phyloP scores from a whole-genome alignment of 371 early-diverging fungal genomes.

The Rhizomucor miehei region DNA sequence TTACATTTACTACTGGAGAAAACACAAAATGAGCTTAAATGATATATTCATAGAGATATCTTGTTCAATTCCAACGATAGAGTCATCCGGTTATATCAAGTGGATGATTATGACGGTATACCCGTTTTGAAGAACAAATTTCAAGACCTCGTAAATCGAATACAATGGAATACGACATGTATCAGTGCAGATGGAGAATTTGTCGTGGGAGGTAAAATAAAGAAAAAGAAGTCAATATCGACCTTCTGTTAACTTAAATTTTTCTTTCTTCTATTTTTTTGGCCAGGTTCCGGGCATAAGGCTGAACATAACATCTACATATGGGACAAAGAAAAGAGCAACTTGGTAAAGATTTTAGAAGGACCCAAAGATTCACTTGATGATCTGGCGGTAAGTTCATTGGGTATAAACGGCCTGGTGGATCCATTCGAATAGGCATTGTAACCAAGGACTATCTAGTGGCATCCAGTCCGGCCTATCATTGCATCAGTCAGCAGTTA shows the following conservation, averaged over 20 bases:
- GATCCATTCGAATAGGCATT: too few species aligned
- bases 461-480: conserved; percentile 88
- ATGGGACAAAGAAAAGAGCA: conserved; percentile 84
- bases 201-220: conserved; percentile 65
- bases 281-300: conserved; percentile 69
- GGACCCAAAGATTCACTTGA: conserved; percentile 88
- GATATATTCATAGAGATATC: conserved; percentile 49
- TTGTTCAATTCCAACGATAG: conserved; percentile 75
- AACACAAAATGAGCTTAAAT: too few species aligned
- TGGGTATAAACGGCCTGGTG: background rate
- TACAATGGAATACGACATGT: conserved; percentile 82
- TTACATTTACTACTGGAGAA: background rate
- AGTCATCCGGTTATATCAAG: conserved; percentile 62
- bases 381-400: conserved; percentile 70
- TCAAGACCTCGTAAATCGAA: conserved; percentile 84
- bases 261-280: too few species aligned
- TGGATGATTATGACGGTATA: conserved; percentile 41
- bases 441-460: conserved; percentile 33
- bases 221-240: too few species aligned
- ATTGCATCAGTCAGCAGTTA: conserved; percentile 80
- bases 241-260: too few species aligned
- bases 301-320: conserved; percentile 89
- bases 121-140: conserved; percentile 70
- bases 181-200: conserved; percentile 86
- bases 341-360: conserved; percentile 85